Evolutionary conservation across 371 early-diverging fungal genomes (phyloP), one percentile per base, ranked within the genome.

Genomic region (Lichtheimia ramosa): DNA sequence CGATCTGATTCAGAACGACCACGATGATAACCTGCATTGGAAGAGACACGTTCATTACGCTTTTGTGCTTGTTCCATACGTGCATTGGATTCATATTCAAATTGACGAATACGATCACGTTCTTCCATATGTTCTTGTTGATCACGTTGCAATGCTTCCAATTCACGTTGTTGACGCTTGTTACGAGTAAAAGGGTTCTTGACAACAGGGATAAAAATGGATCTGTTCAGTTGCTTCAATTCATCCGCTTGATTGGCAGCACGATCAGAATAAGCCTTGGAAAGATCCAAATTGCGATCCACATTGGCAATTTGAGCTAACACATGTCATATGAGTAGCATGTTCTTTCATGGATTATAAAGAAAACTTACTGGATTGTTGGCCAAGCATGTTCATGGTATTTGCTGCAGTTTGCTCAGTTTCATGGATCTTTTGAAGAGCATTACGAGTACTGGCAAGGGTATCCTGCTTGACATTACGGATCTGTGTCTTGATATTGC

Each of bases 181-280:
- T 76, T 76, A 50, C 67, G 69, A 24, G 66, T 82, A 68, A 88
- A 85, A 14, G 89, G 89, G 59, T 87, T 88, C 78, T 85, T 77
- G 66, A 91, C 62, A 65, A 82, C 80, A 5, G 91, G 84, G 16
- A 89, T 79, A 66, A 93, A 81, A 70, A 94, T 93, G 52, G 88
- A 91, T 50, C 85, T 79, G 76, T 92, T 92, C 34, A 92, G 74
- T 10, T 90, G 85, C 63, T 87, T 89, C 48, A 94, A 83, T 59
- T 91, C 88, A 48, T 82, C 75, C 8, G 93, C 85, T 66, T 90
- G 86, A 15, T 83, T 81, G 18, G 88, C 82, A 10, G 91, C 86
- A 50, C 85, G 79, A 61, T 91, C 87, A 5, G 90, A 87, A 66
- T 89, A 82, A 16, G 86, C 76, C 54, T 87, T 88, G 55, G 92